These are phyloP conservation scores for Moesziomyces sp. DNA, from an alignment of 1,284 basidiomycete species.

Conservation along the genomic window DNA sequence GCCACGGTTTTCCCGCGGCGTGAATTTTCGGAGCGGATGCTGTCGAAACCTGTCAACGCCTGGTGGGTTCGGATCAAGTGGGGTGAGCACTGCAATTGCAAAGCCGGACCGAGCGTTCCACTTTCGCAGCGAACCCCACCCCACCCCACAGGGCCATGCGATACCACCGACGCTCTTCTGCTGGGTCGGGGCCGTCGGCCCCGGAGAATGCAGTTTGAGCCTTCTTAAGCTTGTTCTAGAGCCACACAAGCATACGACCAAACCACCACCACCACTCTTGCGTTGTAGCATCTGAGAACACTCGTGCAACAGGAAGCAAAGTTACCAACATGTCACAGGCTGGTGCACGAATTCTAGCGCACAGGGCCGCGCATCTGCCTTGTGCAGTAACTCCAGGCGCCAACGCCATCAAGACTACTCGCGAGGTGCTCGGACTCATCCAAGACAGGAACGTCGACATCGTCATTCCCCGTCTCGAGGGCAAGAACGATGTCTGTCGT, in stretches of 20 bases:
- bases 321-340: conserved; percentile 9
- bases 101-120: background rate
- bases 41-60: background rate
- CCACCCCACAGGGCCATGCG: background rate
- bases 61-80: background rate
- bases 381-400: conserved; percentile 10
- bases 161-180: too few species aligned
- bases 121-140: background rate
- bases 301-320: background rate
- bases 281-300: background rate
- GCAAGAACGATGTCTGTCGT: conserved; percentile 57
- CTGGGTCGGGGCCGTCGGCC: too few species aligned
- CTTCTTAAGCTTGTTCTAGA: background rate
- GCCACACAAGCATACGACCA: background rate
- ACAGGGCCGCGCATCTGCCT: conserved; percentile 25
- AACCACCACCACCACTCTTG: background rate
- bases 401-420: conserved; percentile 24
- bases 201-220: too few species aligned
- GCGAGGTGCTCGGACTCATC: conserved; percentile 15
- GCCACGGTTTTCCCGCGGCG: background rate
- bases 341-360: conserved; percentile 8
- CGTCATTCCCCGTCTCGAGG: conserved; percentile 61
- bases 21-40: too few species aligned
- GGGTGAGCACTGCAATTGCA: too few species aligned
- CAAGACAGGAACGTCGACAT: conserved; percentile 65